phyloP scores from a whole-genome alignment of 139 green algal genomes.

The Choricystis sp. region DNA sequence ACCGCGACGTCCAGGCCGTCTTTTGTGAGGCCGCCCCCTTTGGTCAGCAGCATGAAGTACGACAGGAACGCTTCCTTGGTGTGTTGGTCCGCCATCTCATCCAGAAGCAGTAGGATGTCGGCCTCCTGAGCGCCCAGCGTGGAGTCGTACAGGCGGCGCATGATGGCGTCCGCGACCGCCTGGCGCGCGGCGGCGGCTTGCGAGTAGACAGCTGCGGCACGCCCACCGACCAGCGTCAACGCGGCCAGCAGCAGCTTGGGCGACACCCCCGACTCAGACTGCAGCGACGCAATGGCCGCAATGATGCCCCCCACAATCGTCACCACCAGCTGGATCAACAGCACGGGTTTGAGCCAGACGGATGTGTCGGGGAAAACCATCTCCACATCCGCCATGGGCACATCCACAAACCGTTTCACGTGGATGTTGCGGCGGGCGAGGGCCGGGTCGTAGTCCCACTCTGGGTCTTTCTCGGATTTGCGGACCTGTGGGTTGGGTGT shows the following conservation, averaged over 20 bases:
- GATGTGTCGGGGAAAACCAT: constrained; percentile 64
- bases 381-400: constrained; percentile 63
- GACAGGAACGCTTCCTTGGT: constrained; percentile 10
- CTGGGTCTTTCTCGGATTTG: constrained; percentile 4
- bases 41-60: constrained; percentile 16
- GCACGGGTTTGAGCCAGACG: constrained; percentile 22
- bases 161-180: neutral
- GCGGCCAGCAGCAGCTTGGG: neutral
- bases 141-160: constrained; percentile 15
- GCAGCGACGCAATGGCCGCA: constrained; percentile 4
- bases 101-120: constrained; percentile 10
- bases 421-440: constrained; percentile 37
- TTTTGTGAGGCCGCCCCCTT: neutral
- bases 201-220: constrained; percentile 9
- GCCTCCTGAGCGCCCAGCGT: constrained; percentile 11
- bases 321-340: constrained; percentile 27
- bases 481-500: neutral
- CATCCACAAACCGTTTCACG: constrained; percentile 48
- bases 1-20: constrained; percentile 21
- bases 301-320: constrained; percentile 24
- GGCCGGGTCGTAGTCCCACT: neutral
- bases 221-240: constrained; percentile 11
- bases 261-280: neutral
- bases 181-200: neutral
- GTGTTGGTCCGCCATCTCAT: constrained; percentile 6